Conservation (phyloP, 2,329 filamentous ascomycete genomes). For the Botrytis cinerea region DNA sequence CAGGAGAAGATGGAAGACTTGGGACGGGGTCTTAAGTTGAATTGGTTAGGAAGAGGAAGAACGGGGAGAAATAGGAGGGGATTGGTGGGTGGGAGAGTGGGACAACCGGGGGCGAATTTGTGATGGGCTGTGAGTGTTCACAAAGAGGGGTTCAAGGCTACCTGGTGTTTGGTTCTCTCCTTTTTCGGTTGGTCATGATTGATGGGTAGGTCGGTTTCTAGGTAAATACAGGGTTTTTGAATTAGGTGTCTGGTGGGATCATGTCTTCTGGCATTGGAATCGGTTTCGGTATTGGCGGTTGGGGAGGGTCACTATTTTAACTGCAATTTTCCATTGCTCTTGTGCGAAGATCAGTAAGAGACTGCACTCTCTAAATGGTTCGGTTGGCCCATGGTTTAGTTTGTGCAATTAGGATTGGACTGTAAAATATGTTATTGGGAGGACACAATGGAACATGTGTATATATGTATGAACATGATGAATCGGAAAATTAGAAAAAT, state of each 20-base stretch:
- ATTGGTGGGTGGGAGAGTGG: constrained; percentile 60
- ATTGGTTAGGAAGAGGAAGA: constrained; percentile 89
- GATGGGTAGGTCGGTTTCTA: neutral
- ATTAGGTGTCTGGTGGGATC: constrained; percentile 13
- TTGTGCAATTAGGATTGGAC: neutral
- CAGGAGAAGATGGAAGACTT: constrained; percentile 81
- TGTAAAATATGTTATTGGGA: constrained; percentile 7
- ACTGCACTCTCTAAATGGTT: neutral
- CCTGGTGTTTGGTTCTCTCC: neutral
- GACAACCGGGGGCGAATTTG: neutral
- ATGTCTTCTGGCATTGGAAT: constrained; percentile 17
- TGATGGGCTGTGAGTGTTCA: neutral
- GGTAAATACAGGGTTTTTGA: neutral
- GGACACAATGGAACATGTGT: neutral
- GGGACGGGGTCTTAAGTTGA: constrained; percentile 86
- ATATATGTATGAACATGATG: neutral
- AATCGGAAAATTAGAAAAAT: neutral
- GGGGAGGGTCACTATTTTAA: neutral
- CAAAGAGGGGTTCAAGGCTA: neutral
- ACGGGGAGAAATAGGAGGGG: constrained; percentile 88
- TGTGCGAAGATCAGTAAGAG: neutral
- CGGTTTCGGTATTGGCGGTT: neutral
- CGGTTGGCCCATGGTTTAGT: neutral
- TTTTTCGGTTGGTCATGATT: constrained; percentile 5
- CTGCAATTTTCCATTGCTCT: neutral